Conservation (phyloP, 169 alveolate genomes). For the Plasmodium sp. region DNA sequence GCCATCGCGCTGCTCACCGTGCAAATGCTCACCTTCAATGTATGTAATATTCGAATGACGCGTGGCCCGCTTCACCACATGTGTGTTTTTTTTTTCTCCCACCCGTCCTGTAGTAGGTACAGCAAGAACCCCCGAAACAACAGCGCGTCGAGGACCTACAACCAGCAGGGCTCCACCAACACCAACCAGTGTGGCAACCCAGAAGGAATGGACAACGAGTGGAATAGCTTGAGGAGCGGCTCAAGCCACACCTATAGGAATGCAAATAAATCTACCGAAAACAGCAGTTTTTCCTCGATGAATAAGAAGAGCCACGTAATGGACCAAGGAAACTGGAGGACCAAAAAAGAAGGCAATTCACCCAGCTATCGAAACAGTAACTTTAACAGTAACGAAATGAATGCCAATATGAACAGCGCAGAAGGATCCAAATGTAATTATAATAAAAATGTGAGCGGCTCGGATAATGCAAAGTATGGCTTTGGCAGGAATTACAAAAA, state of each 20-base stretch:
- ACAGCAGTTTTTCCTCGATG: neutral
- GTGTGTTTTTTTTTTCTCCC: neutral
- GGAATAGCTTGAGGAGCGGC: slow-evolving; percentile 26
- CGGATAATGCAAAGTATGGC: slow-evolving; percentile 22
- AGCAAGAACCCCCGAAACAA: neutral
- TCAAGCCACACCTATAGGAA: slow-evolving; percentile 15
- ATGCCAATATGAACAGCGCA: neutral
- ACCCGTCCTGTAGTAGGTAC: neutral
- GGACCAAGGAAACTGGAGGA: slow-evolving; percentile 44
- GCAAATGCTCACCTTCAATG: neutral
- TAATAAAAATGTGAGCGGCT: slow-evolving; percentile 33
- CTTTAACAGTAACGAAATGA: slow-evolving; percentile 19
- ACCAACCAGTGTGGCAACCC: neutral
- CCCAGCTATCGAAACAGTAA: slow-evolving; percentile 5
- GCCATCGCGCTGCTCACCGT: neutral
- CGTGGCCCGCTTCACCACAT: neutral
- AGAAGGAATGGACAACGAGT: slow-evolving; percentile 5
- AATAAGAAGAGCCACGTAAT: slow-evolving; percentile 16
- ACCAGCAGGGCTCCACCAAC: neutral
- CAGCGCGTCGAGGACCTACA: neutral
- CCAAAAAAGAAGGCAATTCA: slow-evolving; percentile 1
- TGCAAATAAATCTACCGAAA: slow-evolving; percentile 30
- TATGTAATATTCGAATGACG: neutral
- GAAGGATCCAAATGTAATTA: slow-evolving; percentile 20
- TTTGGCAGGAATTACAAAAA: slow-evolving; percentile 20